Base-by-base conservation (phyloP, 768 basidiomycete species). In the Tricholoma sp. region DNA sequence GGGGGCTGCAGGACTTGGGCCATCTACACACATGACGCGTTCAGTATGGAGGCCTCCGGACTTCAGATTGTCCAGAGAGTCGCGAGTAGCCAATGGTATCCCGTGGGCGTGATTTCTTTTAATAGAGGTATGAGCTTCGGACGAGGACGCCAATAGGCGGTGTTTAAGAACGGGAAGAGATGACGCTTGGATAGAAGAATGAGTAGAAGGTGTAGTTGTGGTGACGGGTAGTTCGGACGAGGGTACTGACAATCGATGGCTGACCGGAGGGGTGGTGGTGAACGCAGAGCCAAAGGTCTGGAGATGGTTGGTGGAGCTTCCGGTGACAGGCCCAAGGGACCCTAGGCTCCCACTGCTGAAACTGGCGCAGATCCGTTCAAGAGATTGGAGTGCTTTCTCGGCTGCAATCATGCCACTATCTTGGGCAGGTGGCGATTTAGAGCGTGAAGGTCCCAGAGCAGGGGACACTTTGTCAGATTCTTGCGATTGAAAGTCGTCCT, bases 291-390 rank as follows among this genome's bases (percentile, higher is more conserved):
- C 49, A n/a, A 7, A 50, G 16, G 18, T 24, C 18, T 49, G 32
- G 18, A 43, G 45, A 52, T 31, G 37, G 32, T 39, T 31, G 16
- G 53, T 41, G 14, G 59, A 63, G 19, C 57, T 66, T 46, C 63
- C 62, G 32, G 63, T 61, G 43, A 56, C 60, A 45, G 60, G 62
- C 16, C 66, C 70, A 12, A 73, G 66, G 0, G 72, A 72, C 21
- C 71, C 73, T 47, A 75, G 62, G 57, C 72, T 72, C 49, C 67
- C 72, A 58, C 68, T 69, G 61, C 72, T 74, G 57, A 69, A 67
- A 24, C 60, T 58, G 19, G 61, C 67, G 31, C 66, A 60, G 14
- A 69, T 59, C 11, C 61, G 64, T 50, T 69, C 64, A 27, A 69
- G 57, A 37, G 67, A 68, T 14, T 59, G 59, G 14, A 68, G 56